A percentile compares a stretch with the other conserved stretches of the same genome.
phyloP scores from a whole-genome alignment of 768 basidiomycete genomes.

The Rhizopogon roseolus region DNA sequence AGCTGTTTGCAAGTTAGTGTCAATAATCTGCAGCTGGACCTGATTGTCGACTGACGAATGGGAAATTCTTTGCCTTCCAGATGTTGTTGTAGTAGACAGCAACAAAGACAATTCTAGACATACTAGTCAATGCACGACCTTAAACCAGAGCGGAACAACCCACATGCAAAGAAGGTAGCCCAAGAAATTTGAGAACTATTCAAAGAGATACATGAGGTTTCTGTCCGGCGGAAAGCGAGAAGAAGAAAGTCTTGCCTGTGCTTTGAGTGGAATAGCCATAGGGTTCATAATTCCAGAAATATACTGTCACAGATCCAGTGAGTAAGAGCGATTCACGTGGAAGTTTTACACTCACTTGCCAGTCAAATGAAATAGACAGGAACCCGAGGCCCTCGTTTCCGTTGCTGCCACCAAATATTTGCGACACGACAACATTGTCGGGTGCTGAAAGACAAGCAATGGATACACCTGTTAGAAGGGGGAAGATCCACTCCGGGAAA shows the following conservation, averaged over 20 bases:
- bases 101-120: constrained; percentile 25
- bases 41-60: constrained; percentile 34
- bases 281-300: constrained; percentile 33
- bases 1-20: constrained; percentile 22
- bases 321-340: neutral
- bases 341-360: constrained; percentile 41
- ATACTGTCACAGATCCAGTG: constrained; percentile 10
- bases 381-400: constrained; percentile 62
- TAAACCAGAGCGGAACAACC: constrained; percentile 13
- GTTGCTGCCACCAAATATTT: constrained; percentile 57
- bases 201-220: neutral
- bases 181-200: constrained; percentile 38
- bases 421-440: constrained; percentile 44
- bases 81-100: constrained; percentile 41
- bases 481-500: constrained; percentile 30
- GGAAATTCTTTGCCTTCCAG: constrained; percentile 57
- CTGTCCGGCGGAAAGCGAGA: no score
- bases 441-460: constrained; percentile 51
- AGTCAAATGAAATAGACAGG: constrained; percentile 56
- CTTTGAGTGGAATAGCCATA: constrained; percentile 48
- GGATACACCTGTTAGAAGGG: constrained; percentile 48
- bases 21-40: constrained; percentile 2
- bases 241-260: constrained; percentile 28
- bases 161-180: constrained; percentile 52
- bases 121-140: constrained; percentile 8